Percentiles rank a stretch among this genome's conserved stretches.
Evolutionary conservation across 805 yeast species (phyloP).

Genomic region (Candida alai): DNA sequence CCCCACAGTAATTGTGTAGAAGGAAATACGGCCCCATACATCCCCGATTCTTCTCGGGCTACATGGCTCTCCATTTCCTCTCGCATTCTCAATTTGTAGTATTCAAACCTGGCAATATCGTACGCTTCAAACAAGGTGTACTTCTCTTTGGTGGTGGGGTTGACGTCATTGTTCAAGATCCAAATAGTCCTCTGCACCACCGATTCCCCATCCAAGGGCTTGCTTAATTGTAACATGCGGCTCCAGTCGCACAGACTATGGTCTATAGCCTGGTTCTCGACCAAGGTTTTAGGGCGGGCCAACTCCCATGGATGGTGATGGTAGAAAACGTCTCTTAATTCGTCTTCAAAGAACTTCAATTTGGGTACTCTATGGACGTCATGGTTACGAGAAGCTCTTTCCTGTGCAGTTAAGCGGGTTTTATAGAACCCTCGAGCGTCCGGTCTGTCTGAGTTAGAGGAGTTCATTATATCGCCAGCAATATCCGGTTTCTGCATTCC

Average conservation of each 20-base stretch:
- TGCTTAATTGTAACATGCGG: conserved; percentile 63
- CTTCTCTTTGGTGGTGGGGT: conserved; percentile 10
- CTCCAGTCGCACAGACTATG: conserved; percentile 68
- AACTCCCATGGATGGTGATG: conserved; percentile 98
- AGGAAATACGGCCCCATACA: conserved; percentile 79
- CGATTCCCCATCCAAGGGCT: conserved; percentile 81
- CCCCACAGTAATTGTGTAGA: conserved; percentile 63
- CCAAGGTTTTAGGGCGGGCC: conserved; percentile 78
- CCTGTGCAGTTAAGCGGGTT: conserved; percentile 43
- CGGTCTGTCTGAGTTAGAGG: no score
- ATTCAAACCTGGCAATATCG: conserved; percentile 83
- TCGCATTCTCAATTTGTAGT: conserved; percentile 79
- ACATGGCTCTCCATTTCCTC: conserved; percentile 74
- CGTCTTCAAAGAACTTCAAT: conserved; percentile 68
- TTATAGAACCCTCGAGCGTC: conserved; percentile 25
- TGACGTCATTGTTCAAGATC: conserved; percentile 22
- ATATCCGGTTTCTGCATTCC: conserved; percentile 11
- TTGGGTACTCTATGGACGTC: conserved; percentile 47
- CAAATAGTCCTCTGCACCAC: conserved; percentile 44
- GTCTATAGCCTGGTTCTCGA: conserved; percentile 72
- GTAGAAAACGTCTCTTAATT: conserved; percentile 75
- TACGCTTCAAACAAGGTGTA: conserved; percentile 60
- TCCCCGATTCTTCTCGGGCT: conserved; percentile 74
- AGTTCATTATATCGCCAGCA: no score
- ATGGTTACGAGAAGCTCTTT: conserved; percentile 35